phyloP scores from a whole-genome alignment of 2,329 filamentous ascomycete species.

The Fusarium haematococcum region DNA sequence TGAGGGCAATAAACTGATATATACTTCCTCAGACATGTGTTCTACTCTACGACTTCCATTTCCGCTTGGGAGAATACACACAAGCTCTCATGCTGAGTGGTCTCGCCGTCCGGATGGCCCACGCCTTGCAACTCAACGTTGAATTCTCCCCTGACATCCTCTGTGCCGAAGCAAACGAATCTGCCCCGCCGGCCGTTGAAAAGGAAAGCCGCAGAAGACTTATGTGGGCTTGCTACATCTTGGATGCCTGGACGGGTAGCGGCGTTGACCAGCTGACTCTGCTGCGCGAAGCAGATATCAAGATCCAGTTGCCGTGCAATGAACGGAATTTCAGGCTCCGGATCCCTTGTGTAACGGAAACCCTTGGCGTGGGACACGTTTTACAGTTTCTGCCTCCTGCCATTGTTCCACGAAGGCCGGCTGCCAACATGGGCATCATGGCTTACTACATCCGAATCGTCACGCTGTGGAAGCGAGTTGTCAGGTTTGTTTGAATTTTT shows the following conservation, averaged over 20 bases:
- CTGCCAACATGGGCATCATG: constrained; percentile 59
- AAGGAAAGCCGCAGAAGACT: constrained; percentile 54
- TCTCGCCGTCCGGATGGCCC: constrained; percentile 56
- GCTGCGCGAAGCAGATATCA: constrained; percentile 55
- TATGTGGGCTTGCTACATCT: constrained; percentile 58
- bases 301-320: constrained; percentile 55
- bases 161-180: constrained; percentile 49
- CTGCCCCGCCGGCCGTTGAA: constrained; percentile 50
- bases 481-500: constrained; percentile 46
- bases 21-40: constrained; percentile 48
- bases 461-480: constrained; percentile 55
- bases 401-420: constrained; percentile 53
- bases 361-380: constrained; percentile 55
- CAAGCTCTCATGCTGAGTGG: constrained; percentile 56
- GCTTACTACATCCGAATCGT: constrained; percentile 57
- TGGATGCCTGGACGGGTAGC: constrained; percentile 55
- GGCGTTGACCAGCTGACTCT: constrained; percentile 54
- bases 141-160: constrained; percentile 53
- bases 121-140: constrained; percentile 55
- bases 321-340: constrained; percentile 57
- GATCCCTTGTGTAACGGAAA: constrained; percentile 55
- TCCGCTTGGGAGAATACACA: constrained; percentile 53
- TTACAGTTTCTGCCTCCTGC: constrained; percentile 54
- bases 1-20: not conserved
- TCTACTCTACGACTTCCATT: constrained; percentile 55